Evolutionary conservation across 1,139 yeast genomes (phyloP), one percentile per base, ranked within the genome.

Genomic region (Yamadazyma aaseri): DNA sequence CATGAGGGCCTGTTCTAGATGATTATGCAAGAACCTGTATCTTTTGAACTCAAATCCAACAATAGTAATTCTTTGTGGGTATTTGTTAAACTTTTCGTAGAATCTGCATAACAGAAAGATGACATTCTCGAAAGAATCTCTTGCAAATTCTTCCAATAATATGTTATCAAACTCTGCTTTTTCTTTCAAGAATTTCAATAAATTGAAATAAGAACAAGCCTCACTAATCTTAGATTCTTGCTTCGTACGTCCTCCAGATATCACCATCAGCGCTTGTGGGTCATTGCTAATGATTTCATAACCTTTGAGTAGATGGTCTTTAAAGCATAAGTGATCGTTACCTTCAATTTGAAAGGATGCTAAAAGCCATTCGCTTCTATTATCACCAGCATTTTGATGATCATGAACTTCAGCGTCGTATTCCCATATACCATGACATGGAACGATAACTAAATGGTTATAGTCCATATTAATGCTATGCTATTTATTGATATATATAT

Each of bases 81-180:
- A 81, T 2, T 11, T 26, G 0, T 65, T 60, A 5, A 62, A 56
- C 2, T 71, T 44, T 46, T 81, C 80, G 29, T 69, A 59, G 52
- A 71, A 86, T 32, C 82, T 61, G 31, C 77, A 69, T 2, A 86
- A 46, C 46, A 83, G 77, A 52, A 77, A 85, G 2, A 84, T 43
- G 6, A 86, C 73, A 53, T 86, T 86, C 51, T 86, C 95, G 53
- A 81, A 82, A 2, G 95, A 85, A 54, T 86, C 95, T 29, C 87
- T 61, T 0, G 96, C 90, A 55, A 61, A 82, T 45, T 81, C 87
- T 50, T 86, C 96, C 2, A 73, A 52, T 4, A 60, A 39, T 3
- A 74, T 52, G 20, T 74, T 52, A 9, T 50, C 41, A 3, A 47
- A 34, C 2, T 55, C 25, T 2, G 26, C 18, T 4, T 34, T 30